These are phyloP conservation scores for Suillus americanus DNA, from an alignment of 768 basidiomycete genomes.

Conservation along the genomic window DNA sequence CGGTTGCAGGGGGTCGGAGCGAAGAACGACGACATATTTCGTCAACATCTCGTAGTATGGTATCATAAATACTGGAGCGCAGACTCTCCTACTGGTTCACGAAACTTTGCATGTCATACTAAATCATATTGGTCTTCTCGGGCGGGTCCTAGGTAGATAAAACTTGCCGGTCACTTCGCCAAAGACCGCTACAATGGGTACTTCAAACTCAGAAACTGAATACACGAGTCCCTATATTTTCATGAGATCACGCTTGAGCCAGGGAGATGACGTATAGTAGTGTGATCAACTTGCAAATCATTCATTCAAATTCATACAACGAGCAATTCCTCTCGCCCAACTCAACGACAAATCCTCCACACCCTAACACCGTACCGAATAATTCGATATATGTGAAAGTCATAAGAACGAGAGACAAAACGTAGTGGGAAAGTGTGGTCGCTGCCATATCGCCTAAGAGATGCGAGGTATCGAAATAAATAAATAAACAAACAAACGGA, in stretches of 20 bases:
- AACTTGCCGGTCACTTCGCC: neutral
- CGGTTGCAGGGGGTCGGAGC: neutral
- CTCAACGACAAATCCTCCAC: neutral
- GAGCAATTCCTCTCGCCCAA: neutral
- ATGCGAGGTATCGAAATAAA: slow-evolving; percentile 1
- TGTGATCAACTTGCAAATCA: neutral
- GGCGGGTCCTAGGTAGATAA: neutral
- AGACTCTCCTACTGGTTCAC: neutral
- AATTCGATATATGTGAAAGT: neutral
- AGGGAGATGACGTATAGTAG: neutral
- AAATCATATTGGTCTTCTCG: neutral
- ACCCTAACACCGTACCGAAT: neutral
- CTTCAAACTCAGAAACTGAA: neutral
- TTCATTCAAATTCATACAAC: neutral
- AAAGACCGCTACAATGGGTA: too few relatives aligned
- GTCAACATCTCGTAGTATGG: neutral
- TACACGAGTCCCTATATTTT: neutral
- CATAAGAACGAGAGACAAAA: neutral
- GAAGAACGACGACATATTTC: neutral
- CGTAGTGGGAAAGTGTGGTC: neutral
- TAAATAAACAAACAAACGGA: slow-evolving; percentile 3
- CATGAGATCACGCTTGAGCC: neutral
- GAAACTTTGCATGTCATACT: neutral
- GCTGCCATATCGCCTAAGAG: neutral
- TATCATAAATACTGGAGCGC: neutral